Base-by-base conservation (phyloP, 139 green algal species). In the Helicosporidium sp. region DNA sequence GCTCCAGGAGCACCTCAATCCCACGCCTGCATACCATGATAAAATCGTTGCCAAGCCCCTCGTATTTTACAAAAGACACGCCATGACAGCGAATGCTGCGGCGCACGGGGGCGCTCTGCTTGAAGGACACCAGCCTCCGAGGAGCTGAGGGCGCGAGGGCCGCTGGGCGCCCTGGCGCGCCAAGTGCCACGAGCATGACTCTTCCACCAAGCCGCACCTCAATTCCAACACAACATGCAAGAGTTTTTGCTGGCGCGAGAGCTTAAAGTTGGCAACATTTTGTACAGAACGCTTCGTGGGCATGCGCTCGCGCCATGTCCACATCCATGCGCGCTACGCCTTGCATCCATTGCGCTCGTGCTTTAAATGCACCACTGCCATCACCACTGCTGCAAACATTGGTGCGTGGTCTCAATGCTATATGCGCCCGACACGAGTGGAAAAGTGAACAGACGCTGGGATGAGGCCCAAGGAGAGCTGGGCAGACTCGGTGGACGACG, bases 41-140 rank as follows among this genome's bases (percentile, higher is more conserved):
- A 58, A 98, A 98, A 65, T 98, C 90, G 58, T 98, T 98, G 26
- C 89, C 89, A 1, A 97, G 60, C 6, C 89, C 89, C 41, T 98
- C 89, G 57, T 96, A 98, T 72, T 98, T 98, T 13, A 41, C 55
- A 60, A 97, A 96, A 13, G 10, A 13, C 31, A 37, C 10, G 31
- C 10, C n/a, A n/a, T 37, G 31, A 13, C 13, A 10, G 31, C 31
- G 10, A 13, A 13, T 10, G 31, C 31, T 37, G 31, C 31, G 10
- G 13, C 31, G 31, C 10, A 10, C 0, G 31, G 31, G 31, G 31
- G 10, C 10, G 31, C 0, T 18, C 10, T 37, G 31, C 31, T 37
- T 10, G 31, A 37, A 37, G 31, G 10, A 13, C 10, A 10, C 13
- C 31, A 1, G 31, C 13, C 31, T 13, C 31, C 31, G 10, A 37